These are phyloP conservation scores for Zygnema cylindricum DNA, from an alignment of 139 green algal genomes.

Conservation along the genomic window DNA sequence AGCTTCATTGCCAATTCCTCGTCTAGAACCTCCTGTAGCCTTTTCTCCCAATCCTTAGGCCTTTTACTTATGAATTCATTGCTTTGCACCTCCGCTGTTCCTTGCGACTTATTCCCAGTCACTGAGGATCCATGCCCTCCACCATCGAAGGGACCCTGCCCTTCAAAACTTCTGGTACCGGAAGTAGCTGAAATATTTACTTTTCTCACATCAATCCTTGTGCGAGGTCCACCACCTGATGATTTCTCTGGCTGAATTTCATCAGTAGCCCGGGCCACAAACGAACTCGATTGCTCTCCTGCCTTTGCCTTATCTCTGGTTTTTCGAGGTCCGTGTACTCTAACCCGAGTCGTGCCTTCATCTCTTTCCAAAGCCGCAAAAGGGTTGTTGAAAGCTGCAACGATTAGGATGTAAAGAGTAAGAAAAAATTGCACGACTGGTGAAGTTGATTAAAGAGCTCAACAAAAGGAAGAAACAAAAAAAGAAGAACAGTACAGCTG, in stretches of 20 bases:
- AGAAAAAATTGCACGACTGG: no score
- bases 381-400: neutral
- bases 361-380: neutral
- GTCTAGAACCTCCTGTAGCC: neutral
- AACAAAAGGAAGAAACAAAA: no score
- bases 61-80: neutral
- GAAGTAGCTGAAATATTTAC: neutral
- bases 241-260: neutral
- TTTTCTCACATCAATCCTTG: neutral
- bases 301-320: neutral
- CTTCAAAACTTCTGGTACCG: neutral
- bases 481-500: no score
- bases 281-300: neutral
- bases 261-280: neutral
- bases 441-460: no score
- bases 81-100: neutral
- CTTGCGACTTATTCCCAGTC: neutral
- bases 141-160: neutral
- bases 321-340: neutral
- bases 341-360: neutral
- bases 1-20: slow-evolving; percentile 10
- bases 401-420: no score
- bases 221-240: neutral
- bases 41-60: neutral
- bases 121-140: neutral